Conservation (phyloP, 352 stramenopile genomes). For the Phytophthora syringae region DNA sequence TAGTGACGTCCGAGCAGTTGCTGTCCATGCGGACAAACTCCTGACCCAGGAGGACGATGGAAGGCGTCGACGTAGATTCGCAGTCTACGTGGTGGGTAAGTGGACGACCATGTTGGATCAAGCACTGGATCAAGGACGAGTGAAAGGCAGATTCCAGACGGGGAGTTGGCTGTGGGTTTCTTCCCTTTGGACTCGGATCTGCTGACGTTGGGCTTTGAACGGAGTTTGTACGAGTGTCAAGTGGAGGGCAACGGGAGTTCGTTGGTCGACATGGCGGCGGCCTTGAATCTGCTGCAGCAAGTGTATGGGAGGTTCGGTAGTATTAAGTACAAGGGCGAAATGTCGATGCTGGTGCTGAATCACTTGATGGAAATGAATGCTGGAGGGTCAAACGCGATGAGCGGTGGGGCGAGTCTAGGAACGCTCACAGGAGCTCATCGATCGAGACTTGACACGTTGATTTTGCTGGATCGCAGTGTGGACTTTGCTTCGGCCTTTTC, state of each 20-base stretch:
- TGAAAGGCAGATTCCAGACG: slow-evolving; percentile 51
- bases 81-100: slow-evolving; percentile 50
- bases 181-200: slow-evolving; percentile 68
- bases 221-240: slow-evolving; percentile 60
- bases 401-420: slow-evolving; percentile 6
- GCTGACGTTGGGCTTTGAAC: slow-evolving; percentile 61
- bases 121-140: slow-evolving; percentile 40
- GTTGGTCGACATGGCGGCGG: slow-evolving; percentile 54
- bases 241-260: slow-evolving; percentile 53
- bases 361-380: slow-evolving; percentile 65
- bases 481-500: slow-evolving; percentile 76
- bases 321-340: slow-evolving; percentile 86
- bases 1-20: slow-evolving; percentile 54
- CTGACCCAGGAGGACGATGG: slow-evolving; percentile 33
- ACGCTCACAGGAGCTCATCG: background rate
- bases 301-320: slow-evolving; percentile 60
- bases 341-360: slow-evolving; percentile 72
- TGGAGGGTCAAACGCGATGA: slow-evolving; percentile 20
- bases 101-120: slow-evolving; percentile 65
- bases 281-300: slow-evolving; percentile 61
- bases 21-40: slow-evolving; percentile 47
- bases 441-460: slow-evolving; percentile 58
- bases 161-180: slow-evolving; percentile 55
- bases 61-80: slow-evolving; percentile 26
- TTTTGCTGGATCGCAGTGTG: slow-evolving; percentile 74